These are phyloP conservation scores for Comarum palustre DNA, from an alignment of 306 rosid species.

Conservation along the genomic window DNA sequence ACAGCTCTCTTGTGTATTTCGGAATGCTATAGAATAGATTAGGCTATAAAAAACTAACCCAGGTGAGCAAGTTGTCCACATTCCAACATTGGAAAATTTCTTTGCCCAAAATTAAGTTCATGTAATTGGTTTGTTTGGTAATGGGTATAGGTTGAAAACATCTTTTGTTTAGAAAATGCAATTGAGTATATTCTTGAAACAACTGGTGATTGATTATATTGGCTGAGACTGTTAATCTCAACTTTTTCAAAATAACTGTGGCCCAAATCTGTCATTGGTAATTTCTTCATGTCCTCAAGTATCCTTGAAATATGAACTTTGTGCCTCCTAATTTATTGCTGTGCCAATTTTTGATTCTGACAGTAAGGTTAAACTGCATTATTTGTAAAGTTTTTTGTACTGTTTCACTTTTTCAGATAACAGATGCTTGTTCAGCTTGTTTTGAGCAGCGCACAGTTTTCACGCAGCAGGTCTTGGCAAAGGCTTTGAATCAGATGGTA, in stretches of 20 bases:
- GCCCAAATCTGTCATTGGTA: neutral
- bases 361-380: neutral
- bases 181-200: neutral
- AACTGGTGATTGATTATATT: neutral
- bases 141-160: neutral
- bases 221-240: neutral
- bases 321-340: neutral
- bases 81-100: neutral
- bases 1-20: neutral
- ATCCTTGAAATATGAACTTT: neutral
- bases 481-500: slow-evolving; percentile 94
- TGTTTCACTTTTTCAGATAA: slow-evolving; percentile 65
- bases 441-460: slow-evolving; percentile 98
- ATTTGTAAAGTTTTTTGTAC: slow-evolving; percentile 5
- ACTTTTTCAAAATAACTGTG: neutral
- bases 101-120: neutral
- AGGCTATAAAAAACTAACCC: neutral
- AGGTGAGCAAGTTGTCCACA: neutral
- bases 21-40: neutral
- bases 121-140: neutral
- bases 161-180: neutral
- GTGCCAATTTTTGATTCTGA: neutral
- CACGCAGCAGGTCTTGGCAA: slow-evolving; percentile 96
- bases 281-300: neutral
- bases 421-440: slow-evolving; percentile 95